Evolutionary conservation across 371 early-diverging fungal genomes (phyloP), one percentile per base, ranked within the genome.

Genomic region (Homolaphlyctis polyrhiza): DNA sequence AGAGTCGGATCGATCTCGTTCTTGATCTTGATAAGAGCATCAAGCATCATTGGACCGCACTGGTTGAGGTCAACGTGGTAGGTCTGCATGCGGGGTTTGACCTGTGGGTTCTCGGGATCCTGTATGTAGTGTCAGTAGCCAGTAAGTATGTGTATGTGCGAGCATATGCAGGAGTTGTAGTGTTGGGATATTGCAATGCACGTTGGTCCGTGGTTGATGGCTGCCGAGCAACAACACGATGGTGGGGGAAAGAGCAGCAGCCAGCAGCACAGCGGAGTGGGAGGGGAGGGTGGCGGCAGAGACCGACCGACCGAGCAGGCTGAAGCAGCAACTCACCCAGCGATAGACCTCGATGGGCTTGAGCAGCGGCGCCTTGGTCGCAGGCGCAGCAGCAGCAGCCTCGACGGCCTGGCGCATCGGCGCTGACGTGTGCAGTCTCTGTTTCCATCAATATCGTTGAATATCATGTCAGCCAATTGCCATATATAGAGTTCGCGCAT

Each of bases 11-110:
- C 97, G 27, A 88, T 81, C 73, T 95, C 95, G 77, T 95, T 95
- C 81, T 97, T 97, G 71, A 95, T 95, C 74, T 95, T 94, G 72
- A 94, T 89, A 36, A 95, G 74, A 21, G 95, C 96, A 73, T 97
- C 97, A 36, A 96, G 83, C 13, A 95, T 83, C 95, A 96, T 96
- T 58, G 96, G 96, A 25, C 96, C 96, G 72, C 94, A 93, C 49
- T 76, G 61, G 82, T 90, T 91, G 74, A 94, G 77, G 74, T 97
- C 93, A 35, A 97, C 82, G 72, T 87, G 77, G 78, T 94, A 97
- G n/a, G 79, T 81, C 71, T 94, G 88, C 65, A 95, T 80, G 60
- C 77, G 73, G 35, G 97, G 97, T 82, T 95, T 93, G 62, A 86
- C 91, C 1, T 87, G 80, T 2, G 97, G 96, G 35, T 71, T 76